A percentile compares a stretch with the other conserved stretches of the same genome.
Conservation (phyloP, 768 basidiomycete genomes). For the Lactarius evosmus region DNA sequence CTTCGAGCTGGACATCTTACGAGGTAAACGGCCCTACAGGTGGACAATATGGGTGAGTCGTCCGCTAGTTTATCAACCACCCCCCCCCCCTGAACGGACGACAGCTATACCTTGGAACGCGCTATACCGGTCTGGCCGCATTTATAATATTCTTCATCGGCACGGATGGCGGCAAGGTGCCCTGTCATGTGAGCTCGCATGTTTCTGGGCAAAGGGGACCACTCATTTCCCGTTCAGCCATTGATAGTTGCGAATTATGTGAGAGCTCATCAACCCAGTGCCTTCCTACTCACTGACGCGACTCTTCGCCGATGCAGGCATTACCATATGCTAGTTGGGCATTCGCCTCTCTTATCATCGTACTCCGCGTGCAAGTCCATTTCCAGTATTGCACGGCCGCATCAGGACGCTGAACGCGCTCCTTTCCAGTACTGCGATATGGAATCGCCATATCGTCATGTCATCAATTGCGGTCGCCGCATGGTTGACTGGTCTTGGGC, state of each 20-base stretch:
- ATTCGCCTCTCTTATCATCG: conserved; percentile 7
- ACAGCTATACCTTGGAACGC: conserved; percentile 19
- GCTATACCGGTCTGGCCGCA: neutral
- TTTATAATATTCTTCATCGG: neutral
- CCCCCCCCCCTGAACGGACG: neutral
- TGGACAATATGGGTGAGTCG: conserved; percentile 4
- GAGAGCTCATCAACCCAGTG: neutral
- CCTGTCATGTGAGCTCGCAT: neutral
- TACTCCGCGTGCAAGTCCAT: conserved; percentile 1
- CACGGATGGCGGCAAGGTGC: neutral
- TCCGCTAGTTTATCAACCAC: neutral
- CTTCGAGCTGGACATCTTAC: neutral
- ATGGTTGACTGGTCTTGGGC: neutral
- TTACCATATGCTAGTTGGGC: neutral
- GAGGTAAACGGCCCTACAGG: conserved; percentile 16
- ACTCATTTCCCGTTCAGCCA: neutral
- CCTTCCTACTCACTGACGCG: neutral
- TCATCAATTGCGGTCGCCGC: neutral
- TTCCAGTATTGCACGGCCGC: neutral
- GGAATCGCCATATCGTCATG: neutral
- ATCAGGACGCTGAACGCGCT: neutral
- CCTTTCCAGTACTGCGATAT: conserved; percentile 1
- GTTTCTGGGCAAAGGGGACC: neutral
- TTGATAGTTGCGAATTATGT: neutral
- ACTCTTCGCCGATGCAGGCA: neutral